A percentile compares a stretch with the other conserved stretches of the same genome.
Evolutionary conservation across 805 yeast genomes (phyloP).

Genomic region (Candida arabinofermentans): DNA sequence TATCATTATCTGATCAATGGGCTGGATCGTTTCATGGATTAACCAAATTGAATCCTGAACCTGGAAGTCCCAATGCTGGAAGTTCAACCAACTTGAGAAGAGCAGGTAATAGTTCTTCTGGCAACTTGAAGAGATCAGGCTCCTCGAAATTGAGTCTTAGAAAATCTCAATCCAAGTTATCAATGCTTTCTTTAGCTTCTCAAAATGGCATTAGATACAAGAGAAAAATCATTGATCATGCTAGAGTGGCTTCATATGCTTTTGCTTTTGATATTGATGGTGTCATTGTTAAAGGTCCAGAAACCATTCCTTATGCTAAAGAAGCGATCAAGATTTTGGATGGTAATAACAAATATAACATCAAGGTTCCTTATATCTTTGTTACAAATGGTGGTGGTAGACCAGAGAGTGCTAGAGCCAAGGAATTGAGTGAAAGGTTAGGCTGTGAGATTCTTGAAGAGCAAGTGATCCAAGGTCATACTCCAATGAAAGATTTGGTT

Average conservation of each 20-base stretch:
- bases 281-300: conserved; percentile 80
- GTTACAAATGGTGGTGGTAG: conserved; percentile 94
- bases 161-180: conserved; percentile 24
- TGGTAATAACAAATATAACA: conserved; percentile 73
- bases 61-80: conserved; percentile 21
- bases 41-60: conserved; percentile 15
- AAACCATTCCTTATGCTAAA: conserved; percentile 76
- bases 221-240: conserved; percentile 59
- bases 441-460: conserved; percentile 59
- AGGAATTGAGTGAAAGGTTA: conserved; percentile 61
- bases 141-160: conserved; percentile 16
- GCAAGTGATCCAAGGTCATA: conserved; percentile 89
- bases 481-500: conserved; percentile 85
- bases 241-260: conserved; percentile 75
- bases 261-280: conserved; percentile 95
- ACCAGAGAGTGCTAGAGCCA: conserved; percentile 70
- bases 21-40: conserved; percentile 27
- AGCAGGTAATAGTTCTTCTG: conserved; percentile 13
- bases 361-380: conserved; percentile 76
- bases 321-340: conserved; percentile 69
- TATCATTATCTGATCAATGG: conserved; percentile 74
- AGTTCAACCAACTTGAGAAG: not conserved
- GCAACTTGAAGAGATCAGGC: conserved; percentile 13
- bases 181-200: conserved; percentile 21
- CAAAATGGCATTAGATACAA: conserved; percentile 40